Evolutionary conservation across 345 rosid species (phyloP).

Genomic region (Lumnitzera racemosa): DNA sequence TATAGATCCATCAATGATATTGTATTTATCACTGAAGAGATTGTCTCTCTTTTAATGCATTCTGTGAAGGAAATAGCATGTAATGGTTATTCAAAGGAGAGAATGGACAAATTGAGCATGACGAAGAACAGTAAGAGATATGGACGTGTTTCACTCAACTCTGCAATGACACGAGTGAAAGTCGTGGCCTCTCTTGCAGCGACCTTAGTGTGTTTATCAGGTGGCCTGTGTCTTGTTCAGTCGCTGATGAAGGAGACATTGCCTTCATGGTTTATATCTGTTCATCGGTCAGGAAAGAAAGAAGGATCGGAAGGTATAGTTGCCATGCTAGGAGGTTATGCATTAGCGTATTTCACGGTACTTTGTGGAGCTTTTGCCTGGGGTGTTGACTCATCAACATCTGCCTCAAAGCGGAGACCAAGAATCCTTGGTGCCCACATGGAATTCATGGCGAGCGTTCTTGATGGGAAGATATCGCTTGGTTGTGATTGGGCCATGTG

Average conservation of each 20-base stretch:
- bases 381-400: conserved; percentile 72
- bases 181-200: conserved; percentile 91
- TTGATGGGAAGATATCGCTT: conserved; percentile 81
- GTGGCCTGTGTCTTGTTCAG: conserved; percentile 69
- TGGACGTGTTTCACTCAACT: conserved; percentile 64
- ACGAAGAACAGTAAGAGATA: conserved; percentile 56
- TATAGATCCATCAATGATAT: conserved; percentile 71
- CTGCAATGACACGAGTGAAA: conserved; percentile 71
- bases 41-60: conserved; percentile 70
- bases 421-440: conserved; percentile 56
- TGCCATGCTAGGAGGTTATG: conserved; percentile 73
- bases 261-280: conserved; percentile 89
- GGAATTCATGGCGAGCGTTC: conserved; percentile 74
- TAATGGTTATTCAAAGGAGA: conserved; percentile 42
- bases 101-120: conserved; percentile 46
- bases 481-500: conserved; percentile 73
- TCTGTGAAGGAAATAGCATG: conserved; percentile 68
- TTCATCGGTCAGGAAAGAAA: conserved; percentile 44
- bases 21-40: conserved; percentile 63
- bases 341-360: conserved; percentile 73
- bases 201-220: conserved; percentile 80
- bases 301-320: conserved; percentile 51
- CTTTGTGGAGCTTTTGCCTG: conserved; percentile 84
- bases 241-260: conserved; percentile 70
- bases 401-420: conserved; percentile 67